Evolutionary conservation across 306 rosid genomes (phyloP).

Genomic region (Alnus glutinosa): DNA sequence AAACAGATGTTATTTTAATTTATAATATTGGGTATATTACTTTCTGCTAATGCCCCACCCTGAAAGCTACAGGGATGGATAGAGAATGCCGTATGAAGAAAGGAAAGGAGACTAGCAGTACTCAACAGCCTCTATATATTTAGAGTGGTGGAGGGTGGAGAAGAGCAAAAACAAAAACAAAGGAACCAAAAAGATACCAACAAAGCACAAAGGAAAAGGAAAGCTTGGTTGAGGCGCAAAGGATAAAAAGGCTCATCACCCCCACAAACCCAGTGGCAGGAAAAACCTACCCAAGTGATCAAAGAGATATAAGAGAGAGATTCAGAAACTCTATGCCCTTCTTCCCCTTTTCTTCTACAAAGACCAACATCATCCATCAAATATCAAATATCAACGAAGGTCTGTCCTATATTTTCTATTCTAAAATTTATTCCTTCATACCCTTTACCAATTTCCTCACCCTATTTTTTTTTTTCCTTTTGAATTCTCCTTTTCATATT

Average conservation of each 20-base stretch:
- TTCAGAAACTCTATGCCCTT: constrained; percentile 24
- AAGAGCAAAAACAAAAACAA: constrained; percentile 32
- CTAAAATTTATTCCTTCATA: constrained; percentile 18
- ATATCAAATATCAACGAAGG: constrained; percentile 33
- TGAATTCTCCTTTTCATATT: constrained; percentile 13
- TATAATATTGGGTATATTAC: neutral
- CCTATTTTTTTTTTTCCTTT: constrained; percentile 11
- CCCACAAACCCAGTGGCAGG: constrained; percentile 58
- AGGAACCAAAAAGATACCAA: constrained; percentile 47
- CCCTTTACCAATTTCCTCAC: constrained; percentile 29
- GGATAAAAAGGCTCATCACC: constrained; percentile 47
- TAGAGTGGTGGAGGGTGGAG: constrained; percentile 53
- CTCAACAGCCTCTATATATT: constrained; percentile 56
- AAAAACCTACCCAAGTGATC: constrained; percentile 43
- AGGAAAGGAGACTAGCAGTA: constrained; percentile 62
- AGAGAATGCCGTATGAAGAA: constrained; percentile 76
- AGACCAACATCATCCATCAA: constrained; percentile 19
- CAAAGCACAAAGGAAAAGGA: constrained; percentile 45
- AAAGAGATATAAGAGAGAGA: constrained; percentile 34
- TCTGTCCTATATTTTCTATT: constrained; percentile 15
- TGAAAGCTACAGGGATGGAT: constrained; percentile 57
- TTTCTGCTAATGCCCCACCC: constrained; percentile 28
- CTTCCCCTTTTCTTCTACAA: constrained; percentile 21
- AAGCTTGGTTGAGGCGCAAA: constrained; percentile 48
- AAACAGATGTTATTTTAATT: constrained; percentile 15